A percentile compares a stretch with the other conserved stretches of the same genome.
These are phyloP conservation scores for Penicillium brasilianum DNA, from an alignment of 2,329 filamentous ascomycete genomes.

Conservation along the genomic window DNA sequence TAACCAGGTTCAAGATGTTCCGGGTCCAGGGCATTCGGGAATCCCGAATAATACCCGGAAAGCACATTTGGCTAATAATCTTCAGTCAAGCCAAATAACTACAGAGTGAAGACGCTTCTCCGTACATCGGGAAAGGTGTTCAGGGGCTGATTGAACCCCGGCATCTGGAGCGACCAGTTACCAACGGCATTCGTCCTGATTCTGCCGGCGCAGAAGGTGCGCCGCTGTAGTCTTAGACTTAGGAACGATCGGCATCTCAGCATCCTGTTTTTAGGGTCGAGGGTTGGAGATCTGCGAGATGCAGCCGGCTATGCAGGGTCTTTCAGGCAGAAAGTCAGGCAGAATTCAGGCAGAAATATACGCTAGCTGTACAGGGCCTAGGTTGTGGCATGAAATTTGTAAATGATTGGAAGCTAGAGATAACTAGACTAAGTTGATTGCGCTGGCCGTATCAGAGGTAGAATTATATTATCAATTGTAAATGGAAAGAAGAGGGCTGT, in stretches of 20 bases:
- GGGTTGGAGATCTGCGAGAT: neutral
- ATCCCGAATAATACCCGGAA: neutral
- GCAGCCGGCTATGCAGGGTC: neutral
- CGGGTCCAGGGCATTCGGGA: neutral
- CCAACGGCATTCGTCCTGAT: neutral
- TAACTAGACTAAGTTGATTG: neutral
- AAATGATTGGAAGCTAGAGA: neutral
- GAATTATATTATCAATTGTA: neutral
- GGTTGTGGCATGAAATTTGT: neutral
- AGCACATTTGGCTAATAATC: neutral
- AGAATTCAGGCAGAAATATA: neutral
- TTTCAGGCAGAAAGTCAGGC: constrained; percentile 5
- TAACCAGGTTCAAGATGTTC: neutral
- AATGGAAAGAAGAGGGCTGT: neutral
- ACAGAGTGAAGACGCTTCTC: neutral
- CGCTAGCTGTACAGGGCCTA: neutral
- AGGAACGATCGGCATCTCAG: neutral
- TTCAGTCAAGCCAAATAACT: neutral
- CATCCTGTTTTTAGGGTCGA: neutral
- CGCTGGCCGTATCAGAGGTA: neutral
- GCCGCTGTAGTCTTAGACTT: neutral
- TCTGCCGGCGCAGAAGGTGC: neutral
- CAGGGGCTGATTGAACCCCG: constrained; percentile 3
- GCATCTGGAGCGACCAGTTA: neutral
- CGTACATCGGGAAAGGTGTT: neutral